A percentile compares a stretch with the other conserved stretches of the same genome.
phyloP scores from a whole-genome alignment of 352 stramenopile species.

The Phytophthora palmivora region DNA sequence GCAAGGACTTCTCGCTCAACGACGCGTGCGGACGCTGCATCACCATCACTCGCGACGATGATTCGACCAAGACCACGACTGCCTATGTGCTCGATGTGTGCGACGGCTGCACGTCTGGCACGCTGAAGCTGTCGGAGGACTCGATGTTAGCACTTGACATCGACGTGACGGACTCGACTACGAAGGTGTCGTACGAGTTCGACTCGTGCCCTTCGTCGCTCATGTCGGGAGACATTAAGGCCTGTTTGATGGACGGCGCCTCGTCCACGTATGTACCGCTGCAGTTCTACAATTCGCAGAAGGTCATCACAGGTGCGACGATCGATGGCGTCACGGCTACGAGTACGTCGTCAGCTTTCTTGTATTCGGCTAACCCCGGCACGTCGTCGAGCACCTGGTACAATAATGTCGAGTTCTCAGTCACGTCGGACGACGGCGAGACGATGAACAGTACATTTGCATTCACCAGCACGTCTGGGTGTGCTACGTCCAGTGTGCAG shows the following conservation, averaged over 20 bases:
- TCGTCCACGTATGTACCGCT: constrained; percentile 83
- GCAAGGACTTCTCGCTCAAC: constrained; percentile 61
- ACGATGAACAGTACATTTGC: constrained; percentile 63
- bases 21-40: constrained; percentile 78
- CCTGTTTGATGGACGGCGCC: constrained; percentile 84
- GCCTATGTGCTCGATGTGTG: constrained; percentile 82
- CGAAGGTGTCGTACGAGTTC: constrained; percentile 70
- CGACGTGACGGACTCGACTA: constrained; percentile 48
- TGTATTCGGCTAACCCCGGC: constrained; percentile 67
- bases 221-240: constrained; percentile 75
- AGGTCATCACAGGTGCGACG: constrained; percentile 64
- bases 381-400: constrained; percentile 61
- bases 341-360: constrained; percentile 60
- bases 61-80: constrained; percentile 48
- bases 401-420: constrained; percentile 60
- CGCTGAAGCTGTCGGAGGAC: constrained; percentile 58
- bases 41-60: constrained; percentile 63
- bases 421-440: constrained; percentile 64
- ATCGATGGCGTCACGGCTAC: constrained; percentile 65
- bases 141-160: constrained; percentile 55
- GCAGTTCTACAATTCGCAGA: constrained; percentile 85
- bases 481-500: constrained; percentile 68
- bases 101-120: constrained; percentile 55
- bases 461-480: constrained; percentile 62
- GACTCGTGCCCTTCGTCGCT: constrained; percentile 62